Evolutionary conservation across 2,329 filamentous ascomycete genomes (phyloP), one percentile per base, ranked within the genome.

Genomic region (Clarireedia monteithiana): DNA sequence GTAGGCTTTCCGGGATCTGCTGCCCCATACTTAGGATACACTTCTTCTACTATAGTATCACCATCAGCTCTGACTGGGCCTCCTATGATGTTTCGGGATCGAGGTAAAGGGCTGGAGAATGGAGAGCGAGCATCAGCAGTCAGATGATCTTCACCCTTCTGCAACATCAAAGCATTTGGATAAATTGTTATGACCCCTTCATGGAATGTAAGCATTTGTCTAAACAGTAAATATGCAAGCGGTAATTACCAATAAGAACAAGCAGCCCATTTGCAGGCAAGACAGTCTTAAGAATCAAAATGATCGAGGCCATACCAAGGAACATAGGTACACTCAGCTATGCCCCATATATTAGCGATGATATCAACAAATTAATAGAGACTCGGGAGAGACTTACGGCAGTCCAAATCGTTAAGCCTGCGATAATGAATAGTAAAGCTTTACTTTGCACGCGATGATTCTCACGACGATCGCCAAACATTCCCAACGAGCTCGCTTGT

Each of bases 291-390:
- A 66, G 38, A 3, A 68, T 60, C n/a, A 70, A 55, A 3, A 57
- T 55, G 7, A 68, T 64, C 2, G 59, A 59, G 27, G 58, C 46
- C 38, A 66, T 58, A 9, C 67, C 68, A n/a, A 70, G 59, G 38
- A 68, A 59, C 64, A 70, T 67, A 1, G 67, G 62, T 42, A 68
- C 62, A 56, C 68, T 69, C 26, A 60, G 63, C 63, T 68, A 44
- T 49, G 44, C 4, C 24, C 14, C 9, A 12, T 34, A 9, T 20
- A 48, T 67, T 39, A 66, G 65, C 30, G 55, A 24, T n/a, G 14
- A n/a, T 14, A 26, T 5, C 17, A 10, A 20, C 2, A 4, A 4
- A 42, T 20, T 20, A 15, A 20, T 3, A 44, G 10, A 6, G 5
- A 40, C 1, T 3, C 24, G 12, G 17, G 9, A 27, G 26, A 15